A percentile compares a stretch with the other conserved stretches of the same genome.
phyloP scores from a whole-genome alignment of 2,329 filamentous ascomycete genomes.

The Colletotrichum sp. region DNA sequence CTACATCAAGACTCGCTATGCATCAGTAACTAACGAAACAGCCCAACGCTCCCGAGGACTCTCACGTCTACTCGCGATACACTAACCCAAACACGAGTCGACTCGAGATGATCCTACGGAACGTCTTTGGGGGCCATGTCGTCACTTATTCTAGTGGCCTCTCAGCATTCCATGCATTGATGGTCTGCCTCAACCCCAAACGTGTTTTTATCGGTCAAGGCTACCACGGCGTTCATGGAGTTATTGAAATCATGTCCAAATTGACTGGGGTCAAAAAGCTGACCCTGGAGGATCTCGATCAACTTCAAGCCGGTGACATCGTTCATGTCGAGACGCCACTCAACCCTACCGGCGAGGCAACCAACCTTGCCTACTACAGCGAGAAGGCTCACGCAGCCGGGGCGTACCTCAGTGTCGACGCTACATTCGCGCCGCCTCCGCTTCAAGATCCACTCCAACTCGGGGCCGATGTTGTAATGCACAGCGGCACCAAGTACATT shows the following conservation, averaged over 20 bases:
- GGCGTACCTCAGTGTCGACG: neutral
- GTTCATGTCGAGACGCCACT: slow-evolving; percentile 92
- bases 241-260: slow-evolving; percentile 75
- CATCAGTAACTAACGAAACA: neutral
- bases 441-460: slow-evolving; percentile 83
- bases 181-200: slow-evolving; percentile 81
- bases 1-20: accelerated
- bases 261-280: slow-evolving; percentile 74
- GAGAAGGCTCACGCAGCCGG: slow-evolving; percentile 85
- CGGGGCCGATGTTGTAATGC: slow-evolving; percentile 88
- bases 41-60: neutral
- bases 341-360: slow-evolving; percentile 86
- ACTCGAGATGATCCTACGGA: neutral
- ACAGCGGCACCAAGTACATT: slow-evolving; percentile 93
- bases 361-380: slow-evolving; percentile 74
- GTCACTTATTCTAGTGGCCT: neutral
- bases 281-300: slow-evolving; percentile 56
- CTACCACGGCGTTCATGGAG: slow-evolving; percentile 93
- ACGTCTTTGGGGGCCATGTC: neutral
- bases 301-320: slow-evolving; percentile 78
- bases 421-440: slow-evolving; percentile 66
- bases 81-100: neutral
- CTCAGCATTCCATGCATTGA: slow-evolving; percentile 49
- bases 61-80: neutral
- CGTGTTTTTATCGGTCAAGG: slow-evolving; percentile 82